A percentile compares a stretch with the other conserved stretches of the same genome.
Evolutionary conservation across 208 protist species (phyloP).

Genomic region (Angomonas deanei): DNA sequence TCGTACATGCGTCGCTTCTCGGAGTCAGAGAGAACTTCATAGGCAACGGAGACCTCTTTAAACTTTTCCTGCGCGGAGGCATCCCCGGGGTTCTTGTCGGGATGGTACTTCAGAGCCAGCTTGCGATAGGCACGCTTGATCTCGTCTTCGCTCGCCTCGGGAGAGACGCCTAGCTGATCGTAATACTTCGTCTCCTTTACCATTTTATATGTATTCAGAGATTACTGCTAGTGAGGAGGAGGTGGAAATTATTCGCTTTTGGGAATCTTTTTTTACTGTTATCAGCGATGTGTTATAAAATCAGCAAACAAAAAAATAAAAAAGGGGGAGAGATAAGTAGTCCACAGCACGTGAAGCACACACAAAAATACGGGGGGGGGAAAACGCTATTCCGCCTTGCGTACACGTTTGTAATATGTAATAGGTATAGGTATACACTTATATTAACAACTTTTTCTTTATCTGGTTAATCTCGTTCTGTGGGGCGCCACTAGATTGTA

Average conservation of each 20-base stretch:
- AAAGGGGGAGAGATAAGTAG: neutral
- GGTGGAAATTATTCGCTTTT: neutral
- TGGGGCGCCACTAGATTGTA: conserved; percentile 38
- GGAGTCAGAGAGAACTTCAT: conserved; percentile 95
- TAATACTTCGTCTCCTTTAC: conserved; percentile 91
- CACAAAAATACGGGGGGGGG: no score
- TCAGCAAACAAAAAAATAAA: conserved; percentile 6
- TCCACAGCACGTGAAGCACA: no score
- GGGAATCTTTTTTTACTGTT: neutral
- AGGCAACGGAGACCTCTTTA: conserved; percentile 95
- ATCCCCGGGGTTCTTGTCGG: conserved; percentile 89
- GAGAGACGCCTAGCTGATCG: conserved; percentile 76
- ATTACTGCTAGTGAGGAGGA: neutral
- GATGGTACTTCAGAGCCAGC: conserved; percentile 93
- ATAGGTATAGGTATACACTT: neutral
- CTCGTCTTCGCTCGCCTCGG: conserved; percentile 76
- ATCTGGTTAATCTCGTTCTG: conserved; percentile 40
- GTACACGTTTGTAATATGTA: neutral
- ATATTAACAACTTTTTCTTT: conserved; percentile 29
- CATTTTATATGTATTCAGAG: conserved; percentile 40
- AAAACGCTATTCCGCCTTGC: no score
- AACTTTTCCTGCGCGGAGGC: conserved; percentile 87
- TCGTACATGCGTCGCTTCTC: conserved; percentile 98
- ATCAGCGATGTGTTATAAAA: neutral
- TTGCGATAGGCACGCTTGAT: conserved; percentile 93